These are phyloP conservation scores for Alnus glutinosa DNA, from an alignment of 306 rosid species.

Conservation along the genomic window DNA sequence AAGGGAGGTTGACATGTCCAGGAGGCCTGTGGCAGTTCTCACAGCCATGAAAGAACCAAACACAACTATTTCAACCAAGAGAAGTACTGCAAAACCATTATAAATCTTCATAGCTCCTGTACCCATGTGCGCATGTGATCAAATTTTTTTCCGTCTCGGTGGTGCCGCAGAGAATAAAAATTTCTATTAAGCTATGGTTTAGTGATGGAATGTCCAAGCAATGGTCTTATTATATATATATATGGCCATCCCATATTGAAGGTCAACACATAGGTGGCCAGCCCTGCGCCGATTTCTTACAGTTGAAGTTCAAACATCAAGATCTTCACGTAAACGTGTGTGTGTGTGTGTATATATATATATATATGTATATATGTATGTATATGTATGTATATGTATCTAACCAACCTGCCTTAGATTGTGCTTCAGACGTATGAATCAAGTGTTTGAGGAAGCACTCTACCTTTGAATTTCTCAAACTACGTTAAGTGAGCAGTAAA, in stretches of 20 bases:
- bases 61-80: not conserved
- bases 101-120: not conserved
- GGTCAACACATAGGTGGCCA: constrained; percentile 8
- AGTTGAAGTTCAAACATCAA: not conserved
- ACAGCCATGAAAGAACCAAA: constrained; percentile 12
- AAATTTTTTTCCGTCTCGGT: not conserved
- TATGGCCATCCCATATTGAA: constrained; percentile 1
- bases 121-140: constrained; percentile 11
- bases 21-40: not conserved
- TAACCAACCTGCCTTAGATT: constrained; percentile 14
- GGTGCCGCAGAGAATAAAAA: not conserved
- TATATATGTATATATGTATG: too few species aligned
- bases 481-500: not conserved
- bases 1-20: constrained; percentile 25
- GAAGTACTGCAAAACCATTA: not conserved
- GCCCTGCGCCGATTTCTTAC: constrained; percentile 1
- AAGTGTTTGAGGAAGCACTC: constrained; percentile 16
- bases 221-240: not conserved
- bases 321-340: not conserved
- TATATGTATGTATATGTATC: not conserved
- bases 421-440: constrained; percentile 29
- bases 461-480: not conserved
- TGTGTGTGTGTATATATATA: not conserved
- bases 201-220: not conserved
- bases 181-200: not conserved